A percentile compares a stretch with the other conserved stretches of the same genome.
Conservation (phyloP, 108 stramenopile genomes). For the Skeletonema grethae region DNA sequence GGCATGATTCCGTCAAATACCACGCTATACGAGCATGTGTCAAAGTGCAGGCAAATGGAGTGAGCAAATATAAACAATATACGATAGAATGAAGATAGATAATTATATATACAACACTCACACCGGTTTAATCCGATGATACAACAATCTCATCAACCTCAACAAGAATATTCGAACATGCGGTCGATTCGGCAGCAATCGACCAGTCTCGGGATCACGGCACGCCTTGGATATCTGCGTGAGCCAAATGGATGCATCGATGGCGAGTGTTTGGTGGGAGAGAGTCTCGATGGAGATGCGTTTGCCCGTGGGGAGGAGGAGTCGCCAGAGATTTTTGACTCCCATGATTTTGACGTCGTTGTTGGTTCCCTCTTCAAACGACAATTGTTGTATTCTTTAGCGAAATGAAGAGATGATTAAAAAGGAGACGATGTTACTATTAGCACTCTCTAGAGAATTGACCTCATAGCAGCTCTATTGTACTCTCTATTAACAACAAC, state of each 20-base stretch:
- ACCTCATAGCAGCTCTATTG: too few relatives aligned
- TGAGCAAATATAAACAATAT: neutral
- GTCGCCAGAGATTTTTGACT: slow-evolving; percentile 90
- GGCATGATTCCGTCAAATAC: slow-evolving; percentile 63
- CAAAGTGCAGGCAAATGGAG: neutral
- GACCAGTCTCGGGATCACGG: slow-evolving; percentile 90
- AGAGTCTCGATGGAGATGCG: slow-evolving; percentile 96
- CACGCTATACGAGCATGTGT: neutral
- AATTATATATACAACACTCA: slow-evolving; percentile 95
- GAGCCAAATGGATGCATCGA: slow-evolving; percentile 97
- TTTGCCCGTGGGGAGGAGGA: slow-evolving; percentile 92
- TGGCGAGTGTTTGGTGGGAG: slow-evolving; percentile 92
- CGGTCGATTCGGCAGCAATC: slow-evolving; percentile 78
- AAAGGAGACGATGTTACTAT: too few relatives aligned
- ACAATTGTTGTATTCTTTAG: too few relatives aligned
- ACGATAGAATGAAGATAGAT: slow-evolving; percentile 15
- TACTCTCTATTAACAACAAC: too few relatives aligned
- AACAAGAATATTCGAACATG: slow-evolving; percentile 95
- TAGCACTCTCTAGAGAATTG: too few relatives aligned
- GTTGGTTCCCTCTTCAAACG: too few relatives aligned
- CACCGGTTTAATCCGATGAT: slow-evolving; percentile 93
- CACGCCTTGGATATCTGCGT: slow-evolving; percentile 98
- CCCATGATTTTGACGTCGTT: slow-evolving; percentile 62
- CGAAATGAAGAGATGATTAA: too few relatives aligned
- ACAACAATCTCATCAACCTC: slow-evolving; percentile 91